These are phyloP conservation scores for Suillus decipiens DNA, from an alignment of 768 basidiomycete species.

Conservation along the genomic window DNA sequence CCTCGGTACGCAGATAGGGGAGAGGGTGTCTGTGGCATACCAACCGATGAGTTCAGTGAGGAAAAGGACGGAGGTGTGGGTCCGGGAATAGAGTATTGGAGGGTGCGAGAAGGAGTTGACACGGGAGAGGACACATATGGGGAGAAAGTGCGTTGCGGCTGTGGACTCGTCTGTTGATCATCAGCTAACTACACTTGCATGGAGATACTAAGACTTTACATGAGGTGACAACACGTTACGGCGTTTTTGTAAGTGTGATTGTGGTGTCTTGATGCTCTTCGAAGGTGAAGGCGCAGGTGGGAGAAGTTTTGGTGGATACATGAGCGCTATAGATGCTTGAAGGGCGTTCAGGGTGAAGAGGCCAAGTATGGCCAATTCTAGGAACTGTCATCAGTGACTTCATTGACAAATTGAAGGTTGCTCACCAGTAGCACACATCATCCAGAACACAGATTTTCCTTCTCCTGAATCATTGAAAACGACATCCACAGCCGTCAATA, in stretches of 20 bases:
- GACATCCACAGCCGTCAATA: slow-evolving; percentile 36
- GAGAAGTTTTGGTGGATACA: slow-evolving; percentile 35
- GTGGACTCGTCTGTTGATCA: slow-evolving; percentile 26
- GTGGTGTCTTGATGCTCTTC: slow-evolving; percentile 23
- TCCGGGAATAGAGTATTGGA: slow-evolving; percentile 37
- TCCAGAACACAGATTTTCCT: slow-evolving; percentile 19
- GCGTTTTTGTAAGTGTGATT: slow-evolving; percentile 28
- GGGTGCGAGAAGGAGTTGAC: slow-evolving; percentile 35
- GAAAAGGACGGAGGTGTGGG: slow-evolving; percentile 39
- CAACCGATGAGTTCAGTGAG: slow-evolving; percentile 35
- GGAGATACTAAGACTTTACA: neutral
- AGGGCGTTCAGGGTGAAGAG: slow-evolving; percentile 36
- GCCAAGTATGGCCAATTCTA: slow-evolving; percentile 33
- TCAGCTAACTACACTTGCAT: neutral
- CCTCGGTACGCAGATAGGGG: slow-evolving; percentile 43
- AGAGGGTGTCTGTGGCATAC: slow-evolving; percentile 36
- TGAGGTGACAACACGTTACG: slow-evolving; percentile 24
- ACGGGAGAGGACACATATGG: slow-evolving; percentile 31
- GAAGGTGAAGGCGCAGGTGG: slow-evolving; percentile 28
- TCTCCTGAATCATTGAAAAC: slow-evolving; percentile 23
- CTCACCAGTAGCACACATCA: slow-evolving; percentile 34
- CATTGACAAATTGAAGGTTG: neutral
- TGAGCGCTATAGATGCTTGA: slow-evolving; percentile 38
- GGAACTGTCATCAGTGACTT: neutral
- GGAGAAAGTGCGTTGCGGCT: slow-evolving; percentile 29